A percentile compares a stretch with the other conserved stretches of the same genome.
Evolutionary conservation across 2,329 filamentous ascomycete species (phyloP).

Genomic region (Thelonectria rubi): DNA sequence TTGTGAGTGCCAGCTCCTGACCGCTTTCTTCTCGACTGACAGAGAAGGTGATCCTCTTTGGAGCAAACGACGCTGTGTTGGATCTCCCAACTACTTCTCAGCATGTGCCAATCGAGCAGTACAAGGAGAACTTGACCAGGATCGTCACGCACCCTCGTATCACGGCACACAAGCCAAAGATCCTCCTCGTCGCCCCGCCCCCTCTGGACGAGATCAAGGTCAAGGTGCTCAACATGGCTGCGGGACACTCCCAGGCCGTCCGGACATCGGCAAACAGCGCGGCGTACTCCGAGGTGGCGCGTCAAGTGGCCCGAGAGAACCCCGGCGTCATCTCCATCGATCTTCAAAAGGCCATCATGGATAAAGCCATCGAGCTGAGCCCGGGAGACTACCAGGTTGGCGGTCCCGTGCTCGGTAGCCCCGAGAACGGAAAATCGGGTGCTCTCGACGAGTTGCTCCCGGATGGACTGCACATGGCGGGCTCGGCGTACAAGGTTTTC

Average conservation of each 20-base stretch:
- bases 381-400: slow-evolving; percentile 64
- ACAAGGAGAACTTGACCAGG: slow-evolving; percentile 73
- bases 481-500: slow-evolving; percentile 62
- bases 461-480: slow-evolving; percentile 67
- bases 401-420: slow-evolving; percentile 59
- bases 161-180: slow-evolving; percentile 73
- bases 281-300: slow-evolving; percentile 66
- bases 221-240: slow-evolving; percentile 56
- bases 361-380: slow-evolving; percentile 67
- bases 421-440: slow-evolving; percentile 59
- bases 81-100: slow-evolving; percentile 71
- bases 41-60: slow-evolving; percentile 77
- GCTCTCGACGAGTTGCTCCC: slow-evolving; percentile 62
- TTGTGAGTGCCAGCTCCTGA: slow-evolving; percentile 58
- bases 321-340: slow-evolving; percentile 77
- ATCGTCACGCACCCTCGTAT: slow-evolving; percentile 79
- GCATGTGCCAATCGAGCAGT: slow-evolving; percentile 79
- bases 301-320: slow-evolving; percentile 74
- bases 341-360: slow-evolving; percentile 82
- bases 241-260: slow-evolving; percentile 55
- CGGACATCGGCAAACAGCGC: slow-evolving; percentile 60
- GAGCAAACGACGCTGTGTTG: slow-evolving; percentile 88
- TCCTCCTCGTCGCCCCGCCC: slow-evolving; percentile 83
- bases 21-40: slow-evolving; percentile 30
- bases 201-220: slow-evolving; percentile 81